Evolutionary conservation across 169 alveolate genomes (phyloP), one percentile per base, ranked within the genome.

Genomic region (Cryptosporidium xiaoi): DNA sequence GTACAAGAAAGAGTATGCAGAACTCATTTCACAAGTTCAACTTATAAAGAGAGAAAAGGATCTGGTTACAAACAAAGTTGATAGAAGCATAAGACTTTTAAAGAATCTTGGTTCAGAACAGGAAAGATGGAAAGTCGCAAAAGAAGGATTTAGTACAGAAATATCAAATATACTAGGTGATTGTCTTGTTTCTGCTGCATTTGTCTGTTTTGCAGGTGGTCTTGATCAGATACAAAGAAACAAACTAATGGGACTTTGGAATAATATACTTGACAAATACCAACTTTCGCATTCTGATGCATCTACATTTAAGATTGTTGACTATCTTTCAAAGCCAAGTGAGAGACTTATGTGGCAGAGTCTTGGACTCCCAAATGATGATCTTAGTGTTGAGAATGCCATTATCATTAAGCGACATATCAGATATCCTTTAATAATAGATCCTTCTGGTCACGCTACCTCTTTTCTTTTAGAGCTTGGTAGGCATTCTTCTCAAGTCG

Each of bases 381-480:
- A 97, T 82, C 93, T 97, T 15, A 97, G 99, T 69, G 92, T 96
- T 31, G 99, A 98, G 92, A 97, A 97, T 92, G 99, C 99, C 10
- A 96, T 97, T 50, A 96, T 98, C 60, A 55, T 66, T 8, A 91
- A 90, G 55, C 89, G 96, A 67, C 96, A 94, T 85, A 93, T 96
- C 68, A 95, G 99, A 69, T 96, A 97, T 89, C 99, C 99, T 2
- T 92, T 98, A 31, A 94, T 98, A 10, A 96, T 96, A 56, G 99
- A 98, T 93, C 99, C 99, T 15, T 95, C 98, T 8, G 99, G 98
- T 51, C 96, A 97, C 84, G 98, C 98, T 0, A 90, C 92, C 8
- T 91, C 92, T 48, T 94, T 94, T 82, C 91, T 96, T 15, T 90
- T 84, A 33, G 83, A 53, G 44, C 33, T 69, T 36, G 36, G 64